Base-by-base conservation (phyloP, 768 basidiomycete genomes). In the Pulveroboletus sp. region DNA sequence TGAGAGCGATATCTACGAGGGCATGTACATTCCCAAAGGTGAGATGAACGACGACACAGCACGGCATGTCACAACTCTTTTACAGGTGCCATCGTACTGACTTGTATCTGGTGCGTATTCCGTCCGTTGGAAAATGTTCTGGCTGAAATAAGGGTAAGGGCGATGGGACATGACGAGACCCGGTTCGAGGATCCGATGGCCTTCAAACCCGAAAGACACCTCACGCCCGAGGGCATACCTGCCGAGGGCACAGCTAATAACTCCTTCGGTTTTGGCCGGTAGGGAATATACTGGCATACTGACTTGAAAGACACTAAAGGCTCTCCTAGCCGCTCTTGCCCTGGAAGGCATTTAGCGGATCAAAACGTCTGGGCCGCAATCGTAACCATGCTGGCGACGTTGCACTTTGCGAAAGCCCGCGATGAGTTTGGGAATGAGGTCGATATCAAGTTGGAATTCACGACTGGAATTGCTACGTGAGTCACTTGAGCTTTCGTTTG, bases 201-300 rank as follows among this genome's bases (percentile, higher is more conserved):
- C 9, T 83, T 83, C 65, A 69, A 73, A 23, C 82, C 84, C 6
- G 78, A 82, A 51, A 72, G 83, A 33, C 80, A 78, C 66, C 58
- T 85, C 12, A 55, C 52, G 8, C 2, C 53, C 1, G 13, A 43
- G 0, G 65, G 63, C 16, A 45, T 34, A 12, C 44, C 62, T 13
- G 34, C 25, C 2, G 50, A 56, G 13, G 55, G 36, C 5, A 20
- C 33, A 7, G n/a, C 21, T 1, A 27, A 34, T 5, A 31, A 43
- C 3, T 8, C 19, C 5, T 68, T 64, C 21, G 53, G 62, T 29
- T 66, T 66, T 44, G 64, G 62, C 40, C 66, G 60, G 64, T 65
- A 39, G 8, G 63, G 11, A 4, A 4, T 36, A 34, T n/a, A n/a
- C 8, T 12, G 14, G 11, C 23, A 24, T 36, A 4, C 11, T 35